phyloP scores from a whole-genome alignment of 2,329 filamentous ascomycete genomes.

The Exophiala oligosperma region DNA sequence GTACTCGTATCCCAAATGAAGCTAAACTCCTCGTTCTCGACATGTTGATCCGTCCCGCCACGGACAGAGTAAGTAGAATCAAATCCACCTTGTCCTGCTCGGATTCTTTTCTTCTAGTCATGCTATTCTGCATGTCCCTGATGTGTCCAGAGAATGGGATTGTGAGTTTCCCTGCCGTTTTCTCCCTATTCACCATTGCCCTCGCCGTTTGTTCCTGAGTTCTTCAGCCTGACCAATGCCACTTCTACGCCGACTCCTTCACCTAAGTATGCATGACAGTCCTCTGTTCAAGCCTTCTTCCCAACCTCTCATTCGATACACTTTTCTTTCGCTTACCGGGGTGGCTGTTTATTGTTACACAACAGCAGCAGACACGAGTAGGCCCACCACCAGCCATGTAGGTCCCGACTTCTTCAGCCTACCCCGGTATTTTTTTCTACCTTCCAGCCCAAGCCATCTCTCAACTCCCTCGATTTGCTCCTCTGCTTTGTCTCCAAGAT shows the following conservation, averaged over 20 bases:
- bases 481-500: not conserved
- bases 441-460: not conserved
- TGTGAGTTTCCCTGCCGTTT: too few species aligned
- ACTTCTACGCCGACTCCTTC: too few species aligned
- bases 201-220: not conserved
- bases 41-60: too few species aligned
- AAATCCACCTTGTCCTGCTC: too few species aligned
- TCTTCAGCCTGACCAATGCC: not conserved
- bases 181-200: not conserved
- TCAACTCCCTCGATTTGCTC: not conserved
- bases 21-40: too few species aligned
- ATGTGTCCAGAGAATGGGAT: too few species aligned
- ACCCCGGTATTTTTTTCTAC: not conserved
- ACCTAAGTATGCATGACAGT: not conserved
- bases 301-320: not conserved
- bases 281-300: not conserved
- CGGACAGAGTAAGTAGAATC: too few species aligned
- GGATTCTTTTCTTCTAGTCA: too few species aligned
- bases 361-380: not conserved
- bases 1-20: too few species aligned
- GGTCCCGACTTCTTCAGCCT: not conserved
- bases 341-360: not conserved
- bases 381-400: not conserved
- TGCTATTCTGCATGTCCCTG: too few species aligned
- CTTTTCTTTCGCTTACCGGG: too few species aligned